phyloP scores from a whole-genome alignment of 176 grass and related monocot genomes.

The Rhynchospora breviuscula region DNA sequence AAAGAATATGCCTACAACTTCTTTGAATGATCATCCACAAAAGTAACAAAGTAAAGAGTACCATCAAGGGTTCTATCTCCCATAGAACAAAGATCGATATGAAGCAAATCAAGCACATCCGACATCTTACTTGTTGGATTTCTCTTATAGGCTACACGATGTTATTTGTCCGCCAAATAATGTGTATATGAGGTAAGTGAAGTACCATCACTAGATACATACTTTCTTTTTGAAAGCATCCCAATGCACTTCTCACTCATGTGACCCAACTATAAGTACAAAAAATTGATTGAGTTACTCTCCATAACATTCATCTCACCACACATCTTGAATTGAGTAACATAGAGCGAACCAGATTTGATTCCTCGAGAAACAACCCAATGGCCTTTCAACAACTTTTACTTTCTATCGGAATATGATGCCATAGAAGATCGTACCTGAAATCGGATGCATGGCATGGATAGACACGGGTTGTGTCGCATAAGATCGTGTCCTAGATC shows the following conservation, averaged over 20 bases:
- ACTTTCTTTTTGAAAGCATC: neutral
- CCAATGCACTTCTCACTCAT: constrained; percentile 6
- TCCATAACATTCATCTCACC: neutral
- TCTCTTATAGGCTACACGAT: constrained; percentile 10
- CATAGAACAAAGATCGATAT: constrained; percentile 21
- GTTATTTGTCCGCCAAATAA: constrained; percentile 15
- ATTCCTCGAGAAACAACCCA: too few species aligned
- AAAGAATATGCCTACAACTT: constrained; percentile 14
- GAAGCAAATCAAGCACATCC: constrained; percentile 17
- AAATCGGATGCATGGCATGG: too few species aligned
- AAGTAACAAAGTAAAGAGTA: neutral
- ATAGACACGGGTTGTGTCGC: too few species aligned
- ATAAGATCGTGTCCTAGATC: too few species aligned
- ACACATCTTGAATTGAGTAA: too few species aligned
- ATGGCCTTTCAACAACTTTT: too few species aligned
- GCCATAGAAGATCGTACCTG: too few species aligned
- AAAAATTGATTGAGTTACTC: neutral
- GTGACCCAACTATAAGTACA: neutral
- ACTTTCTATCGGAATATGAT: too few species aligned
- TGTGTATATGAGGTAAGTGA: neutral
- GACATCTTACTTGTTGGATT: neutral
- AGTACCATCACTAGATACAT: neutral
- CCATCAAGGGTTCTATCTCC: neutral
- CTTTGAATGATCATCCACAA: neutral
- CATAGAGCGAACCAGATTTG: too few species aligned